Conservation (phyloP, 441 rosid species). For the Daphne laureola region DNA sequence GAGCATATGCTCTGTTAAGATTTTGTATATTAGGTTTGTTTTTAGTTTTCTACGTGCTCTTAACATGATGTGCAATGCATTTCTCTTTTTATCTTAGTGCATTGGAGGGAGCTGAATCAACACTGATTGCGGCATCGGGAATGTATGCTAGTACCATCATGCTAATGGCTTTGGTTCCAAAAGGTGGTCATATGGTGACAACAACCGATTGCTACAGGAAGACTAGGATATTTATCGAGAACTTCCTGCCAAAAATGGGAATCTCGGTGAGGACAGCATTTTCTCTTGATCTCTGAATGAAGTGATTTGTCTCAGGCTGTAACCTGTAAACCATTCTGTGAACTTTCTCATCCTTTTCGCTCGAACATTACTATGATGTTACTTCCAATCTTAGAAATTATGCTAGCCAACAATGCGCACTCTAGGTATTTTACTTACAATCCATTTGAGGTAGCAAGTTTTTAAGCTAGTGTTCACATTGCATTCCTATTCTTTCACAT, state of each 20-base stretch:
- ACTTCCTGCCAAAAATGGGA: conserved; percentile 85
- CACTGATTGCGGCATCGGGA: conserved; percentile 92
- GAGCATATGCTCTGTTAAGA: neutral
- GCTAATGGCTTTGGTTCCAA: conserved; percentile 93
- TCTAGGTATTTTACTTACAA: too few relatives aligned
- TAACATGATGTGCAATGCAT: conserved; percentile 4
- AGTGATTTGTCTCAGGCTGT: neutral
- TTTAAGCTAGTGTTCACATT: too few relatives aligned
- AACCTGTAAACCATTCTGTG: too few relatives aligned
- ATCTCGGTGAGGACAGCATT: conserved; percentile 40
- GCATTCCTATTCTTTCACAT: too few relatives aligned
- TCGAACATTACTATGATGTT: neutral
- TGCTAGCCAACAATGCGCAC: too few relatives aligned
- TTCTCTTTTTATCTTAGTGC: conserved; percentile 40
- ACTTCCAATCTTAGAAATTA: too few relatives aligned
- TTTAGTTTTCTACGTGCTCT: neutral
- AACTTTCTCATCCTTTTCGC: neutral
- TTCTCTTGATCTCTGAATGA: too few relatives aligned
- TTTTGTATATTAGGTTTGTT: neutral
- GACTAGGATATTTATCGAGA: conserved; percentile 95
- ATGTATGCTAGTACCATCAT: conserved; percentile 92
- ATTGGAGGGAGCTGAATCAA: conserved; percentile 95
- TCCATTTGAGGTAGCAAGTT: too few relatives aligned
- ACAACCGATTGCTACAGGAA: conserved; percentile 95
- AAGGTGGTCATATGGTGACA: conserved; percentile 94